phyloP scores from a whole-genome alignment of 192 early-diverging fungal species.

The Rhizophagus sp. region DNA sequence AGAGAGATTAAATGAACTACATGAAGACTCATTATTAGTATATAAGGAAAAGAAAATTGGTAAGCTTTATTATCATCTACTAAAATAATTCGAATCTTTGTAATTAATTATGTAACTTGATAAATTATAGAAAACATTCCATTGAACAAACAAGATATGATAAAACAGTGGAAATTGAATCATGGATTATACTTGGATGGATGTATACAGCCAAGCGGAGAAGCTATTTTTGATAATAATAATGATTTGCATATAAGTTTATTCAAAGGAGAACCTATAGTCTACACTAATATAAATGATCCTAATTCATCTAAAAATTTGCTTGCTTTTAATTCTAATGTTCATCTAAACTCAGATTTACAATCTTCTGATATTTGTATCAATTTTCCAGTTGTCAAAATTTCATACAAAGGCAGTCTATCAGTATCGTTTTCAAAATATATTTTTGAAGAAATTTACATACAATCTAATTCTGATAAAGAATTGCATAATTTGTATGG shows the following conservation, averaged over 20 bases:
- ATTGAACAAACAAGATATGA: not conserved
- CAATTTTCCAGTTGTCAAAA: not conserved
- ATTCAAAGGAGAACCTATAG: not conserved
- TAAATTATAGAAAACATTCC: not conserved
- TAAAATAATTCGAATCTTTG: too few relatives aligned
- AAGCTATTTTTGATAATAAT: not conserved
- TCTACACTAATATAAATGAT: not conserved
- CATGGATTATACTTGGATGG: not conserved
- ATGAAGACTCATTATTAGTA: not conserved
- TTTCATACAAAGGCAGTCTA: not conserved
- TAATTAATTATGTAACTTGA: too few relatives aligned
- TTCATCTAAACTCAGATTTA: too few relatives aligned
- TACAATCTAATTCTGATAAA: too few relatives aligned
- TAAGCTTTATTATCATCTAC: too few relatives aligned
- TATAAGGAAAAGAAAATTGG: not conserved
- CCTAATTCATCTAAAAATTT: not conserved
- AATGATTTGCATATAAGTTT: not conserved
- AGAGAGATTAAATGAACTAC: not conserved
- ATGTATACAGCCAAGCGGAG: not conserved
- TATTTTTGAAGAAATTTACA: not conserved
- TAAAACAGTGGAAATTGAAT: not conserved
- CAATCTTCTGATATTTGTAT: not conserved
- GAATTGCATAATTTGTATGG: not conserved
- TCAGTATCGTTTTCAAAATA: not conserved
- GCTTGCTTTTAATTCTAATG: not conserved